Percentiles rank a stretch among this genome's conserved stretches.
phyloP scores from a whole-genome alignment of 108 stramenopile species.

The Ochromonas danica region DNA sequence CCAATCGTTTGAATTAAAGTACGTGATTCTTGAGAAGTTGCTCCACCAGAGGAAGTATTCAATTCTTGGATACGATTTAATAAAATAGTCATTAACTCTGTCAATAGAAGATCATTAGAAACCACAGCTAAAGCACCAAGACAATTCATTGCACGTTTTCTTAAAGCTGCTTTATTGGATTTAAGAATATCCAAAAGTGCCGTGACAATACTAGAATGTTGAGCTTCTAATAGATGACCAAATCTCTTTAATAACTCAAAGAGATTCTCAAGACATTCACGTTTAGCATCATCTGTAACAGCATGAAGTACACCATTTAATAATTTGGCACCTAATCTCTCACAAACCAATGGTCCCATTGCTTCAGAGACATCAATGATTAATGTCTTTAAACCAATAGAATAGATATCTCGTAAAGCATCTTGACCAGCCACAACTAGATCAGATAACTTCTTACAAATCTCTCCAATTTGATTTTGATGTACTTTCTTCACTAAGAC shows the following conservation, averaged over 20 bases:
- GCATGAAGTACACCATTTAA: conserved; percentile 67
- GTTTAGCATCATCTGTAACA: conserved; percentile 49
- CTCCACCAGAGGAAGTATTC: background rate
- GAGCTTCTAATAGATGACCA: conserved; percentile 60
- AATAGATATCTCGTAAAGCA: conserved; percentile 93
- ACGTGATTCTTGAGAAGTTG: conserved; percentile 37
- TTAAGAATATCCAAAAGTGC: conserved; percentile 69
- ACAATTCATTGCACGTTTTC: conserved; percentile 85
- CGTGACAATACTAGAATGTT: conserved; percentile 76
- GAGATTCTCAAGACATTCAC: conserved; percentile 77
- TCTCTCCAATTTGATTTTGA: conserved; percentile 74
- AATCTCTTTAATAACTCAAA: conserved; percentile 84
- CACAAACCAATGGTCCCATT: conserved; percentile 76
- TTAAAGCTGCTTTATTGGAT: conserved; percentile 58
- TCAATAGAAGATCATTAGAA: conserved; percentile 69
- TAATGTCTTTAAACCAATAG: conserved; percentile 93
- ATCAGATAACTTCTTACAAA: conserved; percentile 75
- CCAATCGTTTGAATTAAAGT: conserved; percentile 87
- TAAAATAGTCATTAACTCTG: conserved; percentile 58
- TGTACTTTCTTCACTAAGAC: conserved; percentile 88
- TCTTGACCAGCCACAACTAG: conserved; percentile 87
- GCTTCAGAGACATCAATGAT: conserved; percentile 78
- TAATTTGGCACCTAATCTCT: conserved; percentile 68
- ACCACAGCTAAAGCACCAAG: conserved; percentile 80
- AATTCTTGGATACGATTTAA: background rate